A percentile compares a stretch with the other conserved stretches of the same genome.
Evolutionary conservation across 2,329 filamentous ascomycete species (phyloP).

Genomic region (Aspergillus sp.): DNA sequence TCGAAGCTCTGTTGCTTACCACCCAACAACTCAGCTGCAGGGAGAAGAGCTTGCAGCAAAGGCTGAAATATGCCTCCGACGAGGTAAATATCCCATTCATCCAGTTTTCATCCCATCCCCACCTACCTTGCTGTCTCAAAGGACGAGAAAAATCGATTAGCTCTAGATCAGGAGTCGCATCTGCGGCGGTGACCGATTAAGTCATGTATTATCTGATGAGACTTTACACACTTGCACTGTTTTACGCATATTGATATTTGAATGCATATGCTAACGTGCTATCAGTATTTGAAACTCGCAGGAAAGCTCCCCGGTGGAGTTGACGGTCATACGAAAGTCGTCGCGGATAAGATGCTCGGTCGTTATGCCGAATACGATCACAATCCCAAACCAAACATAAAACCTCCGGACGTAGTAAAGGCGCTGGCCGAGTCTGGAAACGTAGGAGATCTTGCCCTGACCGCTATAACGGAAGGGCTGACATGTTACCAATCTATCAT

Average conservation of each 20-base stretch:
- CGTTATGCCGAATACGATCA: slow-evolving; percentile 33
- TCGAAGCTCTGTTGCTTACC: slow-evolving; percentile 46
- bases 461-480: slow-evolving; percentile 41
- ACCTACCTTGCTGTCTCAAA: slow-evolving; percentile 32
- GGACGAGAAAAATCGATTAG: slow-evolving; percentile 63
- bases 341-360: slow-evolving; percentile 34
- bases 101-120: slow-evolving; percentile 4
- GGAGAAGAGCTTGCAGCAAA: slow-evolving; percentile 41
- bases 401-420: slow-evolving; percentile 61
- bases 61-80: slow-evolving; percentile 41
- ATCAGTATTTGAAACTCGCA: slow-evolving; percentile 40
- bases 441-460: slow-evolving; percentile 59
- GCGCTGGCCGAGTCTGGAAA: slow-evolving; percentile 62
- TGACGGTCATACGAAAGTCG: slow-evolving; percentile 32
- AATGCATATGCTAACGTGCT: slow-evolving; percentile 30
- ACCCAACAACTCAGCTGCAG: slow-evolving; percentile 42
- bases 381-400: slow-evolving; percentile 61
- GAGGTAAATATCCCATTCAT: slow-evolving; percentile 37
- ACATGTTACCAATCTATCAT: slow-evolving; percentile 44
- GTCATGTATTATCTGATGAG: slow-evolving; percentile 58
- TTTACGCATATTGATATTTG: slow-evolving; percentile 14
- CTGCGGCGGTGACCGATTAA: slow-evolving; percentile 64
- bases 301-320: slow-evolving; percentile 31
- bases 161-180: slow-evolving; percentile 80
- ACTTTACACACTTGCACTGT: slow-evolving; percentile 26